These are phyloP conservation scores for Pleodorina starrii DNA, from an alignment of 139 green algal genomes.

Conservation along the genomic window DNA sequence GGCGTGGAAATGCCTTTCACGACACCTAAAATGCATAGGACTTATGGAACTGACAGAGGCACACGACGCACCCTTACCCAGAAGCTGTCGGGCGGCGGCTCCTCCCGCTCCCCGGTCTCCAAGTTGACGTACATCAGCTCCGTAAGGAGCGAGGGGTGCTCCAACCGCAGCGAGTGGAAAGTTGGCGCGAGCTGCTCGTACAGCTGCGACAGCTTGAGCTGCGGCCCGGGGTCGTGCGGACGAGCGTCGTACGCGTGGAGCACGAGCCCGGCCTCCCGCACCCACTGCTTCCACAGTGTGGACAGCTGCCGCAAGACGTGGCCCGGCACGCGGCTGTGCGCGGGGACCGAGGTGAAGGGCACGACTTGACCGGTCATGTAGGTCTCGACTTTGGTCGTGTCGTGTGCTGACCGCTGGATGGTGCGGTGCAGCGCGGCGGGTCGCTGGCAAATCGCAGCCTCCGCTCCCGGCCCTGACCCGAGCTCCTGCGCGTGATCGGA, in stretches of 20 bases:
- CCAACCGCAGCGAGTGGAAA: neutral
- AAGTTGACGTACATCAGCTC: constrained; percentile 1
- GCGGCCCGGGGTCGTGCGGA: neutral
- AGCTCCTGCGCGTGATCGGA: neutral
- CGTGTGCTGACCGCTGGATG: neutral
- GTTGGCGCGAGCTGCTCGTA: neutral
- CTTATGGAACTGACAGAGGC: too few species aligned
- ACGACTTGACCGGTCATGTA: neutral
- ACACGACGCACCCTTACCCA: neutral
- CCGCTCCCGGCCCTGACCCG: too few species aligned
- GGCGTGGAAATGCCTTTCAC: too few species aligned
- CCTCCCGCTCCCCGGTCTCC: constrained; percentile 4
- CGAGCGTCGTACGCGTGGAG: constrained; percentile 22
- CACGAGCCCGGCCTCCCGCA: neutral
- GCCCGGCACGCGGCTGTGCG: neutral
- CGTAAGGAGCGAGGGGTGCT: neutral
- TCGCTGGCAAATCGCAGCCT: neutral
- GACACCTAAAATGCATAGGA: too few species aligned
- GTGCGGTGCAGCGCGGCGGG: neutral
- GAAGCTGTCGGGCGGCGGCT: neutral
- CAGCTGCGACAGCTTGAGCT: neutral
- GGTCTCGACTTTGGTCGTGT: neutral
- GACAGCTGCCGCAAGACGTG: neutral
- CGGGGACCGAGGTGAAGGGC: neutral
- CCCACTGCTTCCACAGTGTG: neutral